phyloP scores from a whole-genome alignment of 108 stramenopile genomes.

The Cyclostephanos tholiformis region DNA sequence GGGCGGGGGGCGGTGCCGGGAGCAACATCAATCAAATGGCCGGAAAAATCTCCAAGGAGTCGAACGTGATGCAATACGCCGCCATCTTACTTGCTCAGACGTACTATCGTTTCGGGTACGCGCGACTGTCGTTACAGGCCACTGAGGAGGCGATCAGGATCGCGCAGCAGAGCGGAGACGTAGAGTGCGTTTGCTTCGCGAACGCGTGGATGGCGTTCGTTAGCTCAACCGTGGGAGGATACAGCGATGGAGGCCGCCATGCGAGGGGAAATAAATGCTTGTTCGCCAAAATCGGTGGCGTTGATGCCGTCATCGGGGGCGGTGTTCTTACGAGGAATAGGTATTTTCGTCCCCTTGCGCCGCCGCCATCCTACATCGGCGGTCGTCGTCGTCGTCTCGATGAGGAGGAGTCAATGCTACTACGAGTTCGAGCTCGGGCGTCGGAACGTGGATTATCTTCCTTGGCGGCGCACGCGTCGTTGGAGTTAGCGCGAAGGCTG shows the following conservation, averaged over 20 bases:
- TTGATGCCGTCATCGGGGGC: background rate
- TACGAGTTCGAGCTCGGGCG: slow-evolving; percentile 36
- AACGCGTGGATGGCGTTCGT: slow-evolving; percentile 68
- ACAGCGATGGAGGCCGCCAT: slow-evolving; percentile 4
- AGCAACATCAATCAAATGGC: background rate
- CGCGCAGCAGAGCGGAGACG: slow-evolving; percentile 90
- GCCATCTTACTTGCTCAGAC: slow-evolving; percentile 77
- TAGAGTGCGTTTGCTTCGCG: slow-evolving; percentile 82
- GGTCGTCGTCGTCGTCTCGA: slow-evolving; percentile 2
- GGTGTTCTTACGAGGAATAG: background rate
- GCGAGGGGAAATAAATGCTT: slow-evolving; percentile 13
- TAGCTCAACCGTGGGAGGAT: slow-evolving; percentile 8
- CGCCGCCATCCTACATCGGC: background rate
- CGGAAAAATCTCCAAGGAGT: slow-evolving; percentile 26
- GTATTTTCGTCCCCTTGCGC: slow-evolving; percentile 6
- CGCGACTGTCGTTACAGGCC: slow-evolving; percentile 69
- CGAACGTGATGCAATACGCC: slow-evolving; percentile 82
- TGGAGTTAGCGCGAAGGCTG: slow-evolving; percentile 39
- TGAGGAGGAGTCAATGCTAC: slow-evolving; percentile 33
- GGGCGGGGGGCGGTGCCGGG: slow-evolving; percentile 19
- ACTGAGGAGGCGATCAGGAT: slow-evolving; percentile 93
- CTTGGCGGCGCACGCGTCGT: slow-evolving; percentile 34
- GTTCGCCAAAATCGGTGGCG: slow-evolving; percentile 29
- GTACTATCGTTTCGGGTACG: slow-evolving; percentile 77
- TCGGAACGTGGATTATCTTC: slow-evolving; percentile 39